A percentile compares a stretch with the other conserved stretches of the same genome.
phyloP scores from a whole-genome alignment of 495 filamentous ascomycete genomes.

The Emericellopsis terricola region DNA sequence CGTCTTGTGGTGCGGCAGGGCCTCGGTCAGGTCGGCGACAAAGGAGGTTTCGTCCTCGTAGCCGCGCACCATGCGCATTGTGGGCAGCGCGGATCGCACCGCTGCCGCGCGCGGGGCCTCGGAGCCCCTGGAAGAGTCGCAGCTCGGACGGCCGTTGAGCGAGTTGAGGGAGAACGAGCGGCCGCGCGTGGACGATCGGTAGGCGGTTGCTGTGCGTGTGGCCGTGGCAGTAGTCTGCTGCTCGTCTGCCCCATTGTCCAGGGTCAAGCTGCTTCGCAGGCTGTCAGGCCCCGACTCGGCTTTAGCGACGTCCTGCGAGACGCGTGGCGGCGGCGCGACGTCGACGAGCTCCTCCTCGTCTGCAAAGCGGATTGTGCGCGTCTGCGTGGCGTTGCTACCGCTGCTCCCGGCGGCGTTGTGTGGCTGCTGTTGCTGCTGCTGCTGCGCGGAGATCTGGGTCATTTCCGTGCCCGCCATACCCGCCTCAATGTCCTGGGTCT shows the following conservation, averaged over 20 bases:
- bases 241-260: slow-evolving; percentile 1
- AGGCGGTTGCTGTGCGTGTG: neutral
- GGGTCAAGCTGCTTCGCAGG: neutral
- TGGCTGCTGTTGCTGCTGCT: too few relatives aligned
- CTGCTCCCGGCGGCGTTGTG: too few relatives aligned
- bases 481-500: neutral
- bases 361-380: neutral
- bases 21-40: neutral
- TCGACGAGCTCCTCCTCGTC: neutral
- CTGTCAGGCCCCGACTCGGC: neutral
- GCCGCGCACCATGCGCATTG: neutral
- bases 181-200: neutral
- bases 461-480: neutral
- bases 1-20: slow-evolving; percentile 2
- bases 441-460: neutral
- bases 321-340: neutral
- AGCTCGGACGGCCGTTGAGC: neutral
- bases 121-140: neutral
- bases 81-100: neutral
- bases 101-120: neutral
- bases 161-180: slow-evolving; percentile 1
- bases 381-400: neutral
- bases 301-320: too few relatives aligned
- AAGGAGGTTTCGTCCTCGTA: slow-evolving; percentile 1
- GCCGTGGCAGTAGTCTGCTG: neutral